A percentile compares a stretch with the other conserved stretches of the same genome.
These are phyloP conservation scores for Rutstroemia sydowiana DNA, from an alignment of 2,329 filamentous ascomycete genomes.

Conservation along the genomic window DNA sequence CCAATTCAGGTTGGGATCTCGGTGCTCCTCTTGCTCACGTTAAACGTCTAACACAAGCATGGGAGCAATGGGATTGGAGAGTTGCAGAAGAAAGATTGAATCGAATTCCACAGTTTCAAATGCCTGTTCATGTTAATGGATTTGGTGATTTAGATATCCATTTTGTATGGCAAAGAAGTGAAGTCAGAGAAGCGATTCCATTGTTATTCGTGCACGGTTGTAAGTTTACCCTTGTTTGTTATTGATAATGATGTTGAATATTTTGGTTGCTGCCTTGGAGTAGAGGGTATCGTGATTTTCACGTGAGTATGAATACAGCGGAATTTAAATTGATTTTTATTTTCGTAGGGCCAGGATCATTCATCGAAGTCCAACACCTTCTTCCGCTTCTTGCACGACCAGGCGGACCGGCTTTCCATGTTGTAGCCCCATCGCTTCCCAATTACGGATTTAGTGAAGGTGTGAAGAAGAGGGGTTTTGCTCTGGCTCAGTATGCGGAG, in stretches of 20 bases:
- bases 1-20: conserved; percentile 45
- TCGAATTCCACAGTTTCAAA: conserved; percentile 46
- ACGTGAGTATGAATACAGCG: background rate
- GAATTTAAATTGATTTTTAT: background rate
- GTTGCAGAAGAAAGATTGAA: conserved; percentile 52
- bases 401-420: conserved; percentile 16
- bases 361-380: conserved; percentile 9
- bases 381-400: conserved; percentile 18
- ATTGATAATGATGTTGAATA: too few species aligned
- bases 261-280: too few species aligned
- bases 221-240: conserved; percentile 17
- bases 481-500: conserved; percentile 54
- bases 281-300: background rate
- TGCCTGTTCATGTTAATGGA: conserved; percentile 45
- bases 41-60: conserved; percentile 49
- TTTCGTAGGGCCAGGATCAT: conserved; percentile 13
- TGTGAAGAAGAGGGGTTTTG: conserved; percentile 40
- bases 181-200: conserved; percentile 45
- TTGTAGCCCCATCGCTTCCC: conserved; percentile 50
- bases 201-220: conserved; percentile 56
- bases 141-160: conserved; percentile 56
- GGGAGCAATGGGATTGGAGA: conserved; percentile 57
- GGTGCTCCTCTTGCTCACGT: conserved; percentile 54
- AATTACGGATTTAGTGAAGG: conserved; percentile 41
- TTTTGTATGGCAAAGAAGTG: conserved; percentile 51